Conservation (phyloP, 257 asterid genomes). For the Nicotiana noctiflora region DNA sequence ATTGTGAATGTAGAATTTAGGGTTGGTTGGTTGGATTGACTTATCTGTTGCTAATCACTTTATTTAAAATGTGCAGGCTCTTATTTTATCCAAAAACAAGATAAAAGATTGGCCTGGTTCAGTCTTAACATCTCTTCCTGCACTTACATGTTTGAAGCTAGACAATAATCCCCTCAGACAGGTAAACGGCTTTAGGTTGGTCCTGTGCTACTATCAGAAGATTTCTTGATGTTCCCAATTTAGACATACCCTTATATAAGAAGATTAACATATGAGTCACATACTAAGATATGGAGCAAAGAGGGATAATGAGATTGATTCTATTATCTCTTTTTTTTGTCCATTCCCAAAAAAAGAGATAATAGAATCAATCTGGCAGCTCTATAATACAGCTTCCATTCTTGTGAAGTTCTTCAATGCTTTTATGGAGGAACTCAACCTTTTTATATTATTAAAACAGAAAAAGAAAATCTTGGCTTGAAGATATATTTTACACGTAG, state of each 20-base stretch:
- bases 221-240: background rate
- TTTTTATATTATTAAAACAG: background rate
- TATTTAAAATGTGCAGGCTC: slow-evolving; percentile 38
- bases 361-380: background rate
- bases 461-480: background rate
- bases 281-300: background rate
- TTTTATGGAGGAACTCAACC: background rate
- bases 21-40: slow-evolving; percentile 2
- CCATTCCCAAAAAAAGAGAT: too few species aligned
- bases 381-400: background rate
- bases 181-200: slow-evolving; percentile 33
- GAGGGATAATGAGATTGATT: background rate
- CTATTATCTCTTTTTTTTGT: too few species aligned
- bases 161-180: slow-evolving; percentile 72
- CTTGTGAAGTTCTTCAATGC: background rate
- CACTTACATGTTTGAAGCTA: slow-evolving; percentile 79
- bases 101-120: slow-evolving; percentile 82
- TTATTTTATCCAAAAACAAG: slow-evolving; percentile 85
- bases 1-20: background rate
- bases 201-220: background rate
- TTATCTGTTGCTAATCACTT: background rate
- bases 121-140: slow-evolving; percentile 56
- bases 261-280: background rate
- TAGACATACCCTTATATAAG: background rate
- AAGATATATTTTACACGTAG: background rate